Conservation (phyloP, 441 rosid species). For the Brassica balearica region DNA sequence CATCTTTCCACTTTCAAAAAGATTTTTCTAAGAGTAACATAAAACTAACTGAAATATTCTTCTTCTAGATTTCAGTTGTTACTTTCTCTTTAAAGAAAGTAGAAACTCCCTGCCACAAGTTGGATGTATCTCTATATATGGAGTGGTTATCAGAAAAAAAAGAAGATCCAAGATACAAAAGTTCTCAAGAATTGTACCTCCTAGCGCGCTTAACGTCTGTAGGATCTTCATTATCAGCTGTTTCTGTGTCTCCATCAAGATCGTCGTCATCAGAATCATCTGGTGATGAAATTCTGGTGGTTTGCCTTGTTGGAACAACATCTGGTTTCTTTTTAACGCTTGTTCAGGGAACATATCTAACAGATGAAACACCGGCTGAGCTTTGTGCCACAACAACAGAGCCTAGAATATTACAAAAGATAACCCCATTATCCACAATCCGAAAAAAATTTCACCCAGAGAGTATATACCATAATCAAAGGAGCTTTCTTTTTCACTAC, state of each 20-base stretch:
- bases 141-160: too few relatives aligned
- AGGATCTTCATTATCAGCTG: conserved; percentile 65
- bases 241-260: conserved; percentile 85
- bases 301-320: conserved; percentile 58
- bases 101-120: neutral
- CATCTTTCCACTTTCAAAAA: neutral
- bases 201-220: conserved; percentile 77
- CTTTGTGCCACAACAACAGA: conserved; percentile 43
- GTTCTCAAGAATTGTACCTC: conserved; percentile 57
- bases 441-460: neutral
- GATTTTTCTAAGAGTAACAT: neutral
- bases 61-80: neutral
- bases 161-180: neutral
- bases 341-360: conserved; percentile 40
- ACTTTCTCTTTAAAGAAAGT: neutral
- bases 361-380: conserved; percentile 51
- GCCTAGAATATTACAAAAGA: conserved; percentile 18
- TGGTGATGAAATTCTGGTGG: conserved; percentile 84
- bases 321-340: conserved; percentile 55
- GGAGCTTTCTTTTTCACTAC: too few relatives aligned
- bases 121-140: neutral
- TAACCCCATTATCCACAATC: neutral
- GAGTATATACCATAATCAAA: neutral
- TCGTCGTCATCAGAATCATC: conserved; percentile 96
- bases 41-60: conserved; percentile 2